Evolutionary conservation across 2,329 filamentous ascomycete species (phyloP).

Genomic region (Elsinoe necatrix): DNA sequence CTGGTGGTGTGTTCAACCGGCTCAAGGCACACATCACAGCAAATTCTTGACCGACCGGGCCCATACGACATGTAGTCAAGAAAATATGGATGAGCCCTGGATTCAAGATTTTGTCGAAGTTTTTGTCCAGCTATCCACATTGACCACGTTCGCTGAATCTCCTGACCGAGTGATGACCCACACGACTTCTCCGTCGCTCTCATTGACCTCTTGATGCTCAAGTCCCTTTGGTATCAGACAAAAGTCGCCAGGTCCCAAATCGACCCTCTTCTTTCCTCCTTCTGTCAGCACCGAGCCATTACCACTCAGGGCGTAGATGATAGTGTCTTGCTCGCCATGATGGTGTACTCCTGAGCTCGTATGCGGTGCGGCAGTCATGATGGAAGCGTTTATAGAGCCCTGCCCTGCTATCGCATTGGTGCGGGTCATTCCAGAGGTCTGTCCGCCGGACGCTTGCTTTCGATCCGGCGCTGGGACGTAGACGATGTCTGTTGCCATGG

Average conservation of each 20-base stretch:
- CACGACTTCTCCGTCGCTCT: slow-evolving; percentile 53
- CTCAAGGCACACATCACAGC: too few relatives aligned
- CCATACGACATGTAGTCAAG: too few relatives aligned
- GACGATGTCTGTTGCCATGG: slow-evolving; percentile 1
- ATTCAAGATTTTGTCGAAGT: too few relatives aligned
- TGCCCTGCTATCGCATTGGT: slow-evolving; percentile 44
- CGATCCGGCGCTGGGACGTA: slow-evolving; percentile 10
- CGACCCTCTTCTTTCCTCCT: slow-evolving; percentile 48
- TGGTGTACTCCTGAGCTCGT: slow-evolving; percentile 58
- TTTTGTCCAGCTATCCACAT: slow-evolving; percentile 50
- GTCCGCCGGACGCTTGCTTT: slow-evolving; percentile 37
- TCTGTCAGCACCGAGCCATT: slow-evolving; percentile 52
- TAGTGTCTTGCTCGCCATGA: slow-evolving; percentile 62
- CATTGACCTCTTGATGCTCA: slow-evolving; percentile 63
- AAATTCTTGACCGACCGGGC: too few relatives aligned
- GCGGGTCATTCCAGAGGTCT: slow-evolving; percentile 43
- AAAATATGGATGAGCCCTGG: too few relatives aligned
- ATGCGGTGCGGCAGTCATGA: slow-evolving; percentile 54
- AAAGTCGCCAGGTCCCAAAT: slow-evolving; percentile 57
- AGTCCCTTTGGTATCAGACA: slow-evolving; percentile 61
- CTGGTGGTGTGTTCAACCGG: too few relatives aligned
- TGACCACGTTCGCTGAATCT: slow-evolving; percentile 51
- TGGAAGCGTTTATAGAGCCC: slow-evolving; percentile 30
- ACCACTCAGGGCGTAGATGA: slow-evolving; percentile 58
- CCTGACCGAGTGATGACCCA: slow-evolving; percentile 61